Conservation (phyloP, 1,284 basidiomycete species). For the Rhodotorula sp. region DNA sequence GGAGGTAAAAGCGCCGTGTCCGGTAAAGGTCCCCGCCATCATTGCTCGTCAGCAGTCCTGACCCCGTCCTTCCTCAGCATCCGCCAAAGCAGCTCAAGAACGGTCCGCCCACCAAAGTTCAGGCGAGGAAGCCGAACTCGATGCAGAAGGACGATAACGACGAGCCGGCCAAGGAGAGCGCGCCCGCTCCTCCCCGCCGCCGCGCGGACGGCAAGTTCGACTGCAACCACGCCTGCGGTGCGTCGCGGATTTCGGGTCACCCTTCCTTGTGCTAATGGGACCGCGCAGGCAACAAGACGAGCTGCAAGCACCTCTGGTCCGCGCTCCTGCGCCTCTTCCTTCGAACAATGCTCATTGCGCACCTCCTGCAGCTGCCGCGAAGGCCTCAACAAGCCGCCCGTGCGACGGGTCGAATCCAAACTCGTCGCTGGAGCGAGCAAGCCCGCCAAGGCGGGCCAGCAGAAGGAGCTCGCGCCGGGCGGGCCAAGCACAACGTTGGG, state of each 20-base stretch:
- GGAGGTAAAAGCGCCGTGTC: background rate
- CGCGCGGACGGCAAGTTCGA: conserved; percentile 43
- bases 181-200: background rate
- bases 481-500: background rate
- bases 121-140: background rate
- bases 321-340: background rate
- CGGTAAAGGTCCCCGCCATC: background rate
- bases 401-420: background rate
- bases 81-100: background rate
- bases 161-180: background rate
- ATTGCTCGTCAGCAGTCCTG: no score
- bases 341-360: no score
- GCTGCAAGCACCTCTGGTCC: conserved; percentile 49
- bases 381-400: conserved; percentile 33
- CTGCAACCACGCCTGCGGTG: conserved; percentile 38
- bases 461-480: background rate
- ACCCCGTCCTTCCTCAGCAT: background rate
- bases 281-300: conserved; percentile 40
- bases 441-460: background rate
- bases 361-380: conserved; percentile 30
- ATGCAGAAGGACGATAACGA: background rate
- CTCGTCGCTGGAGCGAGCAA: background rate
- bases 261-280: background rate
- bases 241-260: background rate
- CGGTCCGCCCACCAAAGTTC: background rate